These are phyloP conservation scores for Fraxinus anomala DNA, from an alignment of 257 asterid genomes.

Conservation along the genomic window DNA sequence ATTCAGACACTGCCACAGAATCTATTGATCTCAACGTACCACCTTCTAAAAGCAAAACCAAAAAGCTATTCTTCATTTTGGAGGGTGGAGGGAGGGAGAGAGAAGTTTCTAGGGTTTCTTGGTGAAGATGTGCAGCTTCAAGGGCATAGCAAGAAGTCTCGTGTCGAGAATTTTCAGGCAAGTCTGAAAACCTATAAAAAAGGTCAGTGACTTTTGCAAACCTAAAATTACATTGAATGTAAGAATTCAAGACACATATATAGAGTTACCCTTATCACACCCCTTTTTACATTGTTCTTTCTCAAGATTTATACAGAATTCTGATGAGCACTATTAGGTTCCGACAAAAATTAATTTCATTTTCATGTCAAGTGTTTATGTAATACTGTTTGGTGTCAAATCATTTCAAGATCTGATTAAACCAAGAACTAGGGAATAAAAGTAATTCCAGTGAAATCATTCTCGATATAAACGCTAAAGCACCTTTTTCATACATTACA, in stretches of 20 bases:
- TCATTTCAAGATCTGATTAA: constrained; percentile 24
- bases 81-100: not conserved
- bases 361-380: not conserved
- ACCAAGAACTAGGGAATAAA: not conserved
- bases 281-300: no score
- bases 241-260: no score
- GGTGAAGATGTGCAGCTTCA: constrained; percentile 26
- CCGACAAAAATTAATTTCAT: no score
- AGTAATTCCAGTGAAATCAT: constrained; percentile 10
- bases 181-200: constrained; percentile 4
- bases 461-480: constrained; percentile 17
- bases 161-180: not conserved
- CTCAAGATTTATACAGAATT: no score
- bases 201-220: constrained; percentile 22
- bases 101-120: constrained; percentile 39
- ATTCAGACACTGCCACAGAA: constrained; percentile 45
- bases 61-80: constrained; percentile 18
- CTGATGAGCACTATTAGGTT: no score
- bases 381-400: not conserved
- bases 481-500: not conserved
- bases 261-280: no score
- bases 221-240: constrained; percentile 3
- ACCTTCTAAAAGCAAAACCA: constrained; percentile 29
- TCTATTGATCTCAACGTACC: constrained; percentile 46
- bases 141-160: constrained; percentile 1